A percentile compares a stretch with the other conserved stretches of the same genome.
Conservation (phyloP, 805 yeast species). For the Monosporozyma servazzii region DNA sequence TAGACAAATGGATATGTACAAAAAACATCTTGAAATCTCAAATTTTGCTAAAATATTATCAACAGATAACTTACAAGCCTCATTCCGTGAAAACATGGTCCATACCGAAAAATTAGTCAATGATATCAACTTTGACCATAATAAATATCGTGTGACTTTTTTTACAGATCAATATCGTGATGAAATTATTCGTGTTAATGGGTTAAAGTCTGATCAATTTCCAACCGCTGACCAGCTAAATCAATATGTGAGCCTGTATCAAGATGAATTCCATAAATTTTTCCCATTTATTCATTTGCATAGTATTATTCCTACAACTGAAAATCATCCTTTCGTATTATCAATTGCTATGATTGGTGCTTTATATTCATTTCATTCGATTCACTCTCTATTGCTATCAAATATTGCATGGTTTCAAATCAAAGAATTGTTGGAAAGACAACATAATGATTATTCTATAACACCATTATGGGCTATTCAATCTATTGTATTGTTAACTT, state of each 20-base stretch:
- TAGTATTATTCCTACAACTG: slow-evolving; percentile 41
- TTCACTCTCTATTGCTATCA: slow-evolving; percentile 62
- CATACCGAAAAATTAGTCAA: background rate
- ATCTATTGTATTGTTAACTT: slow-evolving; percentile 68
- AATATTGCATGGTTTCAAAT: slow-evolving; percentile 61
- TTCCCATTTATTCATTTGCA: slow-evolving; percentile 60
- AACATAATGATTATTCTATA: slow-evolving; percentile 36
- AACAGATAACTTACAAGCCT: background rate
- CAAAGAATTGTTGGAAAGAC: slow-evolving; percentile 54
- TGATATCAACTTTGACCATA: background rate
- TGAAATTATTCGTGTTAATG: slow-evolving; percentile 45
- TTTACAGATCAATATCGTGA: slow-evolving; percentile 45
- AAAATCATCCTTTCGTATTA: slow-evolving; percentile 55
- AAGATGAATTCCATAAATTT: slow-evolving; percentile 67
- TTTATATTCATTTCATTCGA: slow-evolving; percentile 67
- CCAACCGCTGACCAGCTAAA: slow-evolving; percentile 73
- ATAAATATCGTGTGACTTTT: background rate
- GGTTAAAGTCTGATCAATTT: slow-evolving; percentile 49
- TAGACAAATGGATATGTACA: slow-evolving; percentile 54
- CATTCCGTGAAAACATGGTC: background rate
- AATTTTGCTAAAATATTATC: background rate
- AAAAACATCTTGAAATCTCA: slow-evolving; percentile 28
- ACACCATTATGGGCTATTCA: slow-evolving; percentile 87
- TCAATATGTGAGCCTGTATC: slow-evolving; percentile 64
- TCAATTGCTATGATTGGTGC: slow-evolving; percentile 88